These are phyloP conservation scores for Magnaporthiopsis rhizophila DNA, from an alignment of 2,329 filamentous ascomycete species.

Conservation along the genomic window DNA sequence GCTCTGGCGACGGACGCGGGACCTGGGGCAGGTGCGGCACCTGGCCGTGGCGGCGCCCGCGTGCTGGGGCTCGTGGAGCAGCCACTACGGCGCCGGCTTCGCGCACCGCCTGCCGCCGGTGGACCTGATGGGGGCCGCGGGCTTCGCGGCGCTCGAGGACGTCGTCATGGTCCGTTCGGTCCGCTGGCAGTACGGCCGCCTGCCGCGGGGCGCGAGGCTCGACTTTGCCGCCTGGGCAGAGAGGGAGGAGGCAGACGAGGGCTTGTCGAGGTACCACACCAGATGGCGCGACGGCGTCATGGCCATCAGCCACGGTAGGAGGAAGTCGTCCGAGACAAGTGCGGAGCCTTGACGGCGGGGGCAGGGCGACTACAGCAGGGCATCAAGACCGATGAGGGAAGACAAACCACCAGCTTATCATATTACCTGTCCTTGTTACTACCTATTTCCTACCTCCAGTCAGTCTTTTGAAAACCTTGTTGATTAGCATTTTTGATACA, in stretches of 20 bases:
- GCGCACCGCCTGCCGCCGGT: constrained; percentile 8
- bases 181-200: constrained; percentile 7
- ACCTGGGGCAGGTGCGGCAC: constrained; percentile 4
- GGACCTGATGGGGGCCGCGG: constrained; percentile 1
- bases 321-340: not conserved
- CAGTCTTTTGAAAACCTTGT: no score
- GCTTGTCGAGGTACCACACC: constrained; percentile 1
- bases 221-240: constrained; percentile 3
- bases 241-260: constrained; percentile 3
- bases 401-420: not conserved
- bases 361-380: not conserved
- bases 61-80: constrained; percentile 6
- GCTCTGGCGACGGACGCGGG: constrained; percentile 5
- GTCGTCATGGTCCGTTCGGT: constrained; percentile 5
- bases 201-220: not conserved
- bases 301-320: not conserved
- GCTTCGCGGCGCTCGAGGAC: constrained; percentile 7
- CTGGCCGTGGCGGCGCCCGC: constrained; percentile 5
- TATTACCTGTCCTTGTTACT: not conserved
- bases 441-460: not conserved
- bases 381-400: not conserved
- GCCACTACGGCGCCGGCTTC: constrained; percentile 9
- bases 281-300: constrained; percentile 4
- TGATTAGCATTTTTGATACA: not conserved
- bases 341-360: not conserved